Evolutionary conservation across 1,284 basidiomycete genomes (phyloP).

Genomic region (Irpex sp.): DNA sequence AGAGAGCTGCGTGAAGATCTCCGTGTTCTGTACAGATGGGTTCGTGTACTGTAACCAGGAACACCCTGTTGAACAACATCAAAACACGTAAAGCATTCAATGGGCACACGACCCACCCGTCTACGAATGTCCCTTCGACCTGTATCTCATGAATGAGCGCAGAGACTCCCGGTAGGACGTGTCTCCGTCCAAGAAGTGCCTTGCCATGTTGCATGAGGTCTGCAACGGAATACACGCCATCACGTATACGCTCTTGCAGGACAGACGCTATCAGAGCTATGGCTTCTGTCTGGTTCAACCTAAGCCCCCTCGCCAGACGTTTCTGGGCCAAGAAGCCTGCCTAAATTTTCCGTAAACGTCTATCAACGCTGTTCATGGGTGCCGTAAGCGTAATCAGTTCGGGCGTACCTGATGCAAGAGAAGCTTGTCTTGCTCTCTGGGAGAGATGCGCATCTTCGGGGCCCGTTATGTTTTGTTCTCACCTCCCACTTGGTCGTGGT

Average conservation of each 20-base stretch:
- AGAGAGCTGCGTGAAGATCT: slow-evolving; percentile 79
- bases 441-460: slow-evolving; percentile 31
- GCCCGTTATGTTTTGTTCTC: slow-evolving; percentile 3
- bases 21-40: slow-evolving; percentile 87
- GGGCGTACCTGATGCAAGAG: slow-evolving; percentile 33
- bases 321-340: slow-evolving; percentile 90
- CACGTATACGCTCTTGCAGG: slow-evolving; percentile 93
- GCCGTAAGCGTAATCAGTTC: background rate
- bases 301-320: slow-evolving; percentile 87
- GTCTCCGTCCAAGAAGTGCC: slow-evolving; percentile 81
- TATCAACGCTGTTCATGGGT: background rate
- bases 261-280: slow-evolving; percentile 88
- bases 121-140: slow-evolving; percentile 88
- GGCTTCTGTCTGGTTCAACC: slow-evolving; percentile 86
- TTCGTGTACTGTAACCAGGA: slow-evolving; percentile 92
- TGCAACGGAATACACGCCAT: slow-evolving; percentile 86
- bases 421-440: slow-evolving; percentile 37
- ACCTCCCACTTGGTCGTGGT: background rate
- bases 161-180: slow-evolving; percentile 83
- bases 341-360: slow-evolving; percentile 29
- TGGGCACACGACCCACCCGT: slow-evolving; percentile 53
- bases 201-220: slow-evolving; percentile 94
- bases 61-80: slow-evolving; percentile 57
- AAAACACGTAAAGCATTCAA: slow-evolving; percentile 6
- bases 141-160: slow-evolving; percentile 77